Evolutionary conservation across 352 stramenopile species (phyloP).

Genomic region (Globisporangium apiculatum): DNA sequence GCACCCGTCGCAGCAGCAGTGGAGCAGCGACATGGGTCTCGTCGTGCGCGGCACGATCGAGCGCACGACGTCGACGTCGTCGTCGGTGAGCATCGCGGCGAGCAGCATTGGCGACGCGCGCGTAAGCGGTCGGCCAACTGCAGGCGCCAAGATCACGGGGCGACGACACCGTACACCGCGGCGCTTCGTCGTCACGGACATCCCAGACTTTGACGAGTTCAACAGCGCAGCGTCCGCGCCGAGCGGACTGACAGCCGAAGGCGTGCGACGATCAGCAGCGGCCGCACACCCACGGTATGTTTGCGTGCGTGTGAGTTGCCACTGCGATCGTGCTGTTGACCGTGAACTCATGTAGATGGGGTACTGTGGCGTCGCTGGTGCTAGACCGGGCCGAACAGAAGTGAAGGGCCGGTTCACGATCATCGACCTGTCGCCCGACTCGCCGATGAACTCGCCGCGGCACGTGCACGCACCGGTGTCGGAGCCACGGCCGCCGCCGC

Average conservation of each 20-base stretch:
- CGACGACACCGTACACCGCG: conserved; percentile 46
- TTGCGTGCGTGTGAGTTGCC: background rate
- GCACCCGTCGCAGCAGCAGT: background rate
- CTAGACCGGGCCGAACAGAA: conserved; percentile 55
- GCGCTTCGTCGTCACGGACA: conserved; percentile 69
- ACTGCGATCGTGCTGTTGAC: too few relatives aligned
- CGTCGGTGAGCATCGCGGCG: conserved; percentile 1
- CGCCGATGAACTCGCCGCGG: conserved; percentile 19
- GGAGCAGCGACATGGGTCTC: conserved; percentile 3
- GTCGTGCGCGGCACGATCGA: conserved; percentile 3
- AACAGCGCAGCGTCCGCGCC: conserved; percentile 1
- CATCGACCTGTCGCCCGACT: conserved; percentile 70
- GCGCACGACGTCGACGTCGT: conserved; percentile 10
- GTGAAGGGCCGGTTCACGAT: conserved; percentile 76
- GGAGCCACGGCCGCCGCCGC: conserved; percentile 14
- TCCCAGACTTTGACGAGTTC: conserved; percentile 41
- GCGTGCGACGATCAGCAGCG: background rate
- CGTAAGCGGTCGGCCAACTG: background rate
- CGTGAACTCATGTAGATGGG: too few relatives aligned
- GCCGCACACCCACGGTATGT: conserved; percentile 3
- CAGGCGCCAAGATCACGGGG: conserved; percentile 39
- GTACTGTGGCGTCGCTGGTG: conserved; percentile 4
- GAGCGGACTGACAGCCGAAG: conserved; percentile 3
- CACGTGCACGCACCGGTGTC: background rate
- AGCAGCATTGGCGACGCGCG: conserved; percentile 4